These are phyloP conservation scores for Stephania cephalantha DNA, from an alignment of 164 flowering plant species.

Conservation along the genomic window DNA sequence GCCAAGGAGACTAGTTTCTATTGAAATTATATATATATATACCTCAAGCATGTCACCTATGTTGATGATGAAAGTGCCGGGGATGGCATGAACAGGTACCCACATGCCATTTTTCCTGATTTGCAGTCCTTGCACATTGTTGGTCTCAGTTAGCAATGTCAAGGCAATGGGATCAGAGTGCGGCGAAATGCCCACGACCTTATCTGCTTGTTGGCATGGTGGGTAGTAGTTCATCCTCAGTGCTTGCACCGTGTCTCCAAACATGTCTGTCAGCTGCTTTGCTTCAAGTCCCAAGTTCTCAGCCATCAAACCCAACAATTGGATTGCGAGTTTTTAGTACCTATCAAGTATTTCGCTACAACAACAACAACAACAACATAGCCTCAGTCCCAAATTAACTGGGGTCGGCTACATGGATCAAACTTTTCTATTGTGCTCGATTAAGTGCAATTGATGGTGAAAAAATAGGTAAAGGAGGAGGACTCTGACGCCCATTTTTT, in stretches of 20 bases:
- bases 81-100: background rate
- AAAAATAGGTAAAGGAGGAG: too few species aligned
- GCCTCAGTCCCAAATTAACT: too few species aligned
- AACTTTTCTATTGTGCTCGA: too few species aligned
- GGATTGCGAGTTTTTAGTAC: background rate
- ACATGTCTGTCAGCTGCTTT: background rate
- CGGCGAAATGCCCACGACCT: conserved; percentile 5
- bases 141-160: background rate
- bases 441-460: too few species aligned
- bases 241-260: background rate
- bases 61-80: background rate
- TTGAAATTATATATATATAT: background rate
- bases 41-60: conserved; percentile 1
- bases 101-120: background rate
- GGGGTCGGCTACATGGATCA: too few species aligned
- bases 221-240: conserved; percentile 3
- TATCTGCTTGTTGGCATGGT: background rate
- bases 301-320: background rate
- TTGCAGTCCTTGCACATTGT: background rate
- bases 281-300: conserved; percentile 1
- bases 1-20: too few species aligned
- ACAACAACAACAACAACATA: too few species aligned
- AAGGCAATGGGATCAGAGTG: background rate
- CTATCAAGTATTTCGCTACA: background rate
- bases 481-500: too few species aligned